Percentiles rank a stretch among this genome's conserved stretches.
phyloP scores from a whole-genome alignment of 1,139 yeast genomes.

The Yamadazyma spencermartinsiae region DNA sequence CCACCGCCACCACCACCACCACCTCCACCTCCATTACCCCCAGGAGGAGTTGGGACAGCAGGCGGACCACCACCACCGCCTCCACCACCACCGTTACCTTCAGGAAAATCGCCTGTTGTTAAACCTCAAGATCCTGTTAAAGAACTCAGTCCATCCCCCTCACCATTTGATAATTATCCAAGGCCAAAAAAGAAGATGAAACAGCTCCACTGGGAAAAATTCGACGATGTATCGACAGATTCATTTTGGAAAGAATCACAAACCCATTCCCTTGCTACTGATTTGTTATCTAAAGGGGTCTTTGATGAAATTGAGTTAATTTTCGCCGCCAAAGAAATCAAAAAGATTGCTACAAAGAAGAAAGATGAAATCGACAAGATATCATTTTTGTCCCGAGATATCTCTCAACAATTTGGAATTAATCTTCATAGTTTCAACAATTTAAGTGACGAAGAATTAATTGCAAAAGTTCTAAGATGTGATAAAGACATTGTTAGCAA shows the following conservation, averaged over 20 bases:
- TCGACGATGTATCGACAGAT: constrained; percentile 54
- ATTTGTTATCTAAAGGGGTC: constrained; percentile 66
- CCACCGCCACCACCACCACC: constrained; percentile 27
- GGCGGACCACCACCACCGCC: constrained; percentile 26
- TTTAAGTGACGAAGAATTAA: constrained; percentile 55
- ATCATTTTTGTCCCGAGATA: constrained; percentile 64
- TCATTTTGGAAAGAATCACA: constrained; percentile 62
- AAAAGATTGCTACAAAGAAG: constrained; percentile 49
- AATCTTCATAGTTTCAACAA: constrained; percentile 64
- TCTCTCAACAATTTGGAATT: constrained; percentile 78
- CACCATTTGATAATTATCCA: constrained; percentile 60
- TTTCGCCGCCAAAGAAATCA: constrained; percentile 79
- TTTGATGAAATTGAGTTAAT: constrained; percentile 72
- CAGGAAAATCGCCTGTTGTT: constrained; percentile 8
- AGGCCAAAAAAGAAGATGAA: constrained; percentile 77
- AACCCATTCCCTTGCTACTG: constrained; percentile 51
- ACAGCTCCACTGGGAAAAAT: constrained; percentile 83
- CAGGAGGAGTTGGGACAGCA: constrained; percentile 12
- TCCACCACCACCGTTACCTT: constrained; percentile 25
- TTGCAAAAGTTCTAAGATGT: constrained; percentile 60
- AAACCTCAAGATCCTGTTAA: constrained; percentile 15
- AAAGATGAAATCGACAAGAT: constrained; percentile 53
- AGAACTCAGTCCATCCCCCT: constrained; percentile 22
- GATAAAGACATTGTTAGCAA: constrained; percentile 56
- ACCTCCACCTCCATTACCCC: constrained; percentile 29